phyloP scores from a whole-genome alignment of 352 stramenopile species.

The Globisporangium orthogonon region DNA sequence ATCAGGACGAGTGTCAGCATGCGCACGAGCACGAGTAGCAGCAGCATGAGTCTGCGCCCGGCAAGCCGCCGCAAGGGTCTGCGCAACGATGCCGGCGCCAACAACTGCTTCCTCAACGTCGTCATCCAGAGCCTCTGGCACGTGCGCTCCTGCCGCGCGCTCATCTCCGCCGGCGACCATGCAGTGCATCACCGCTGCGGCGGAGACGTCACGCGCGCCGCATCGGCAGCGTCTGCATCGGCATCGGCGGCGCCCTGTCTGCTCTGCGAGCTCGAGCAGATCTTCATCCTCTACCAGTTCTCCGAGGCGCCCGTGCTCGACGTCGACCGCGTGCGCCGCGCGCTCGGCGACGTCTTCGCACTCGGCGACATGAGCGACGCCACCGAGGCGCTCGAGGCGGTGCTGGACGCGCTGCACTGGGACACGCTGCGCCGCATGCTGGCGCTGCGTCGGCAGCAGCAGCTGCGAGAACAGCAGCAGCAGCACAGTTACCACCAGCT shows the following conservation, averaged over 20 bases:
- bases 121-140: constrained; percentile 90
- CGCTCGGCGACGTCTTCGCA: constrained; percentile 54
- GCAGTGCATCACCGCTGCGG: constrained; percentile 60
- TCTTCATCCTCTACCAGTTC: constrained; percentile 85
- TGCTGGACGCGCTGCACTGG: constrained; percentile 70
- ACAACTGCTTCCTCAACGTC: constrained; percentile 91
- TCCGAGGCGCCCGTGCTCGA: constrained; percentile 68
- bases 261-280: constrained; percentile 81
- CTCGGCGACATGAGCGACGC: constrained; percentile 85
- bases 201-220: constrained; percentile 25
- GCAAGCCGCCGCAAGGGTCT: constrained; percentile 71
- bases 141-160: constrained; percentile 75
- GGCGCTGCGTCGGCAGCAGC: constrained; percentile 23
- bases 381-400: constrained; percentile 77
- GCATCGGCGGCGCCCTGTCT: constrained; percentile 30
- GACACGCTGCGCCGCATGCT: constrained; percentile 79
- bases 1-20: too few relatives aligned
- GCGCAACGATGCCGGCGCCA: constrained; percentile 75
- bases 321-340: constrained; percentile 63
- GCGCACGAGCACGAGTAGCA: too few relatives aligned
- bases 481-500: not conserved
- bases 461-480: constrained; percentile 7
- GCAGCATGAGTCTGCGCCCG: not conserved
- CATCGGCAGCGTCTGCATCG: not conserved
- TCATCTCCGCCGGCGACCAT: constrained; percentile 76